phyloP scores from a whole-genome alignment of 2,329 filamentous ascomycete species.

The Leptographium wingfieldii region DNA sequence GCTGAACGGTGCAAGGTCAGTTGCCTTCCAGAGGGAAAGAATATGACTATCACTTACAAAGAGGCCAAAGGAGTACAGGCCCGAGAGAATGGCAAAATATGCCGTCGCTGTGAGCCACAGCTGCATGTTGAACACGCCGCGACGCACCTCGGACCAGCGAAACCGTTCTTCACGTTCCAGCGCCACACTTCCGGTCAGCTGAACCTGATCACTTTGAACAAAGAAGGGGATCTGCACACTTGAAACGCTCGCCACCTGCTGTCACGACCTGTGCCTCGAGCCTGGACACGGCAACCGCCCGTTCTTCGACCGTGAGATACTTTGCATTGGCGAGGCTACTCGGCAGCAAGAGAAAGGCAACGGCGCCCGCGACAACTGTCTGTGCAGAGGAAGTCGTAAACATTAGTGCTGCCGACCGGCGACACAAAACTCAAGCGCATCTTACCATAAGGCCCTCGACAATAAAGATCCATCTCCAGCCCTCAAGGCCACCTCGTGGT shows the following conservation, averaged over 20 bases:
- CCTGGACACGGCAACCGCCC: conserved; percentile 32
- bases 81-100: conserved; percentile 46
- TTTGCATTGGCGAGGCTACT: conserved; percentile 39
- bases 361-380: conserved; percentile 39
- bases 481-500: conserved; percentile 35
- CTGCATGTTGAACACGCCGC: conserved; percentile 47
- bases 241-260: neutral
- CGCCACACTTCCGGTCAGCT: neutral
- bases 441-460: conserved; percentile 41
- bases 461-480: conserved; percentile 52
- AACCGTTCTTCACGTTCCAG: conserved; percentile 31
- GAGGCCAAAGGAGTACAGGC: conserved; percentile 50
- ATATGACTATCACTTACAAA: conserved; percentile 29
- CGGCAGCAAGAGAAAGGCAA: conserved; percentile 41
- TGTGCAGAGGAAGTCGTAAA: conserved; percentile 12
- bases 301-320: conserved; percentile 41
- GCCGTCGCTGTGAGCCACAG: conserved; percentile 51
- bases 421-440: neutral
- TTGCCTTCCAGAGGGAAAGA: too few species aligned
- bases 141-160: conserved; percentile 46
- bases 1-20: conserved; percentile 18
- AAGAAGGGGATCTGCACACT: neutral
- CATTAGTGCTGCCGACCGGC: too few species aligned
- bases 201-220: too few species aligned
- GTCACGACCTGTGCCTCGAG: conserved; percentile 15